Conservation (phyloP, 225 moss, liverwort and hornwort species). For the Takakia lepidozioides region DNA sequence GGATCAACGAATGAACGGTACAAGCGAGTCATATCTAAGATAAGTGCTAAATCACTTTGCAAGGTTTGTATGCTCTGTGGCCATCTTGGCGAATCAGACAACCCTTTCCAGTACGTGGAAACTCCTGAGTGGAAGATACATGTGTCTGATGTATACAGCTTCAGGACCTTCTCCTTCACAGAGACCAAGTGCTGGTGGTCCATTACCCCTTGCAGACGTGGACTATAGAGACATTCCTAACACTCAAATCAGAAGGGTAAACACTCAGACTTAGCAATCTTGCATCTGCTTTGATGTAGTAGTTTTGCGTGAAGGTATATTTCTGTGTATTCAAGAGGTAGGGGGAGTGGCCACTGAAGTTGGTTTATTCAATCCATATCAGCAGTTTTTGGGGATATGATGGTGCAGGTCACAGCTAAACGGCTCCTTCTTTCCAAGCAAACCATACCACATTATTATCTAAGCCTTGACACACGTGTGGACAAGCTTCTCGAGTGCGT, state of each 20-base stretch:
- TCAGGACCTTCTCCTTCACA: conserved; percentile 49
- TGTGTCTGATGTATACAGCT: conserved; percentile 43
- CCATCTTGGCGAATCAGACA: no score
- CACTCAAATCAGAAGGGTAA: conserved; percentile 73
- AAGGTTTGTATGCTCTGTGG: no score
- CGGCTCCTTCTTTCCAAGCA: conserved; percentile 84
- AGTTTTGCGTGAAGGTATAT: no score
- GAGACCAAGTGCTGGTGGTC: conserved; percentile 14
- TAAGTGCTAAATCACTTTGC: no score
- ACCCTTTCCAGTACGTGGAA: no score
- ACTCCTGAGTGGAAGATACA: no score
- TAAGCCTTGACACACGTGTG: conserved; percentile 79
- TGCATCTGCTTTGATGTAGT: no score
- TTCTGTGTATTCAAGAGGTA: no score
- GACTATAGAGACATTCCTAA: conserved; percentile 71
- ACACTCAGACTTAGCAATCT: neutral
- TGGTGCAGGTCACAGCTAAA: conserved; percentile 57
- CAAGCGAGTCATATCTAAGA: no score
- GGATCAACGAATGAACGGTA: no score
- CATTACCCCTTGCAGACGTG: conserved; percentile 41
- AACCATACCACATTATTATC: conserved; percentile 93
- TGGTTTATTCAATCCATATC: no score
- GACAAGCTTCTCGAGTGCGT: conserved; percentile 78
- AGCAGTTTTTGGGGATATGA: neutral
- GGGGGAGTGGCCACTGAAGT: no score